These are phyloP conservation scores for Pseudogymnoascus sp. DNA, from an alignment of 2,329 filamentous ascomycete genomes.

Conservation along the genomic window DNA sequence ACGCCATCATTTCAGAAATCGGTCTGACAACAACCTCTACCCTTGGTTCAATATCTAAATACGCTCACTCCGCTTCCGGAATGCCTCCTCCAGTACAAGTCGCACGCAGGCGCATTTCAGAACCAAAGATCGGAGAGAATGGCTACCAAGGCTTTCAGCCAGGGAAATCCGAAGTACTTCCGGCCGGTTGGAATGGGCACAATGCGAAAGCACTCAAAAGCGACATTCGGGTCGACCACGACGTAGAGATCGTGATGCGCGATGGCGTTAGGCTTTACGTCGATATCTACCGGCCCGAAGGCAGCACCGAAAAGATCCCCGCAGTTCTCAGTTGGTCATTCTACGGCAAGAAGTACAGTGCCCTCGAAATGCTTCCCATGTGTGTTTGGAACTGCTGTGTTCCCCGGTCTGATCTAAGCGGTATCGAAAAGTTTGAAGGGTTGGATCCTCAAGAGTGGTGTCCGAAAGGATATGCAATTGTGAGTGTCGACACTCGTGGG, in stretches of 20 bases:
- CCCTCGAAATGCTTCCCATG: constrained; percentile 14
- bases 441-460: constrained; percentile 23
- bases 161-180: too few relatives aligned
- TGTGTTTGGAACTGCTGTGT: constrained; percentile 15
- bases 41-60: too few relatives aligned
- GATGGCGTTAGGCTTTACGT: constrained; percentile 19
- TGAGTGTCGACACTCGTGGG: constrained; percentile 22
- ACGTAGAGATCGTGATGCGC: constrained; percentile 17
- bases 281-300: constrained; percentile 20
- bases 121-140: too few relatives aligned
- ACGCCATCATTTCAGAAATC: too few relatives aligned
- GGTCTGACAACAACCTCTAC: too few relatives aligned
- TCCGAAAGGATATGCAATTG: constrained; percentile 20
- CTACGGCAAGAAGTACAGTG: constrained; percentile 22
- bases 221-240: constrained; percentile 13
- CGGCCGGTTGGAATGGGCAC: too few relatives aligned
- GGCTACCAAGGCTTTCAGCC: too few relatives aligned
- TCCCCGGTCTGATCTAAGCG: constrained; percentile 12
- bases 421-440: constrained; percentile 19
- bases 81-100: too few relatives aligned
- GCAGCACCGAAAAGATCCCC: constrained; percentile 11
- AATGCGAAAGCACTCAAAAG: too few relatives aligned
- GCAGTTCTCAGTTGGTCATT: constrained; percentile 20
- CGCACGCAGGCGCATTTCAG: too few relatives aligned
- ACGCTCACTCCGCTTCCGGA: too few relatives aligned